Evolutionary conservation across 192 early-diverging fungal genomes (phyloP), one percentile per base, ranked within the genome.

Genomic region (Coemansia biformis): DNA sequence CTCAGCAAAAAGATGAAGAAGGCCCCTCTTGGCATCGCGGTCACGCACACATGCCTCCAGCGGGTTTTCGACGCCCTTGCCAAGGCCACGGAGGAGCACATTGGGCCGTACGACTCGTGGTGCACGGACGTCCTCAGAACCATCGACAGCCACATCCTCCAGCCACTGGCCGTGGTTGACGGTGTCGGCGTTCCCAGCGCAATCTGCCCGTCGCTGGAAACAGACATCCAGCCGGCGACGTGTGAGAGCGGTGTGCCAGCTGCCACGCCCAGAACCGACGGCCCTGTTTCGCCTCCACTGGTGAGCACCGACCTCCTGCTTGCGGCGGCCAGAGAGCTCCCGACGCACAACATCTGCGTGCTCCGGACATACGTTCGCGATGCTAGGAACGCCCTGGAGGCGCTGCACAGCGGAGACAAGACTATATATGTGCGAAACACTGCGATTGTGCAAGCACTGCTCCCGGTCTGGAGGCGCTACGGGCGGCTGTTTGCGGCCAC

Each of bases 131-230:
- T 26, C 11, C 13, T 42, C 9, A 13, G n/a, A 8, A 13, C 7
- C 23, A 8, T 56, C 5, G 65, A 68, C 35, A 46, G 38, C 32
- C 46, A 43, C 32, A 38, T 51, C 28, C 38, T 68, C 18, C 57
- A 56, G 35, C 58, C 53, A 2, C 35, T 68, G 18, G 11, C 47
- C 14, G 45, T 56, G 18, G 47, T 55, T 18, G 65, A 61, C 29
- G 53, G 49, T 11, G 38, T 68, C 14, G 65, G 65, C 21, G 14
- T 55, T 15, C 43, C 52, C 15, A 19, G 14, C 28, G 24, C 34
- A 5, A 18, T 48, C 18, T 36, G 21, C 22, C 47, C 47, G 13
- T 10, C 47, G 28, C 15, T 48, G n/a, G n/a, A n/a, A n/a, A n/a
- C n/a, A n/a, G n/a, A n/a, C n/a, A n/a, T n/a, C n/a, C n/a, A n/a